These are phyloP conservation scores for Candida sanyaensis DNA, from an alignment of 1,139 yeast species.

Conservation along the genomic window DNA sequence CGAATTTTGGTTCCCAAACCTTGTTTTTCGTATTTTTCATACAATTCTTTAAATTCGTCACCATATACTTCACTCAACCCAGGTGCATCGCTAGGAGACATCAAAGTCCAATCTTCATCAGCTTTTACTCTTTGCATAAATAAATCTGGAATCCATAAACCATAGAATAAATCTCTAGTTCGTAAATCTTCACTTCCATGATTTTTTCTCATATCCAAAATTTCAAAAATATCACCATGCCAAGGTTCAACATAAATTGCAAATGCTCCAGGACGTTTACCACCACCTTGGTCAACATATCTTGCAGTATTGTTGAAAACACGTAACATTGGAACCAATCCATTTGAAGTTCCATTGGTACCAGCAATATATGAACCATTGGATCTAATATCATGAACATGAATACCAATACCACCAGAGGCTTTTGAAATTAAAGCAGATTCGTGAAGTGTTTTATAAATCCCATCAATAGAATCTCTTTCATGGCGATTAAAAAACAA, in stretches of 20 bases:
- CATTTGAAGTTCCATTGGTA: constrained; percentile 57
- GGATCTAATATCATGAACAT: constrained; percentile 54
- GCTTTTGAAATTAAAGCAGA: constrained; percentile 59
- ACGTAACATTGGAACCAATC: constrained; percentile 59
- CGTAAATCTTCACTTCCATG: constrained; percentile 60
- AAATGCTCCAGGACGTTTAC: constrained; percentile 64
- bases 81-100: constrained; percentile 56
- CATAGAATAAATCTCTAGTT: constrained; percentile 59
- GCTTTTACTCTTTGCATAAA: constrained; percentile 57
- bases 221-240: constrained; percentile 58
- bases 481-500: constrained; percentile 58
- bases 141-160: constrained; percentile 61
- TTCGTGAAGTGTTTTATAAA: constrained; percentile 54
- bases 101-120: constrained; percentile 53
- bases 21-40: constrained; percentile 47
- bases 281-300: constrained; percentile 65
- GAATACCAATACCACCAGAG: constrained; percentile 62
- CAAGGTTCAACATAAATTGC: constrained; percentile 64
- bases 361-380: constrained; percentile 54
- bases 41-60: constrained; percentile 46
- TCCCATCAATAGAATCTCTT: constrained; percentile 63
- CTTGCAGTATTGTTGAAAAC: constrained; percentile 62
- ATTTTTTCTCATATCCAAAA: constrained; percentile 53
- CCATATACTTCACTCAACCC: constrained; percentile 55
- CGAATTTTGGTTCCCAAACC: constrained; percentile 37